Conservation (phyloP, 2,329 filamentous ascomycete genomes). For the Zelopaecilomyces penicillatus region DNA sequence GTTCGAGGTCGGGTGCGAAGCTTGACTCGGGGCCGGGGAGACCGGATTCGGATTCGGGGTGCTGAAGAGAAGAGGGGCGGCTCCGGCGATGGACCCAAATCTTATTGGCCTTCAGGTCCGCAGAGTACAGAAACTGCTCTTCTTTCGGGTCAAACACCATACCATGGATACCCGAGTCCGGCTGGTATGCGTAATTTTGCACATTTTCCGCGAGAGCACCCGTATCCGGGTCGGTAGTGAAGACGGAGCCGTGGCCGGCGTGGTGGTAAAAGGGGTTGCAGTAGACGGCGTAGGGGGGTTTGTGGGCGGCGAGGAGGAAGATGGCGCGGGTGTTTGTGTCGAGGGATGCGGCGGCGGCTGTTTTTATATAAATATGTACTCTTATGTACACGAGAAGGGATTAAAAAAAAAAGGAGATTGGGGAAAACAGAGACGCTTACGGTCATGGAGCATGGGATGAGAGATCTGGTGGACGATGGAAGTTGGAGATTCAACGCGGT, state of each 20-base stretch:
- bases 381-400: too few relatives aligned
- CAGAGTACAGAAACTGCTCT: constrained; percentile 70
- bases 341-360: constrained; percentile 58
- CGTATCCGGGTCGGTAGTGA: constrained; percentile 43
- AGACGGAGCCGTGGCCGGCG: constrained; percentile 74
- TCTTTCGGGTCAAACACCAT: constrained; percentile 66
- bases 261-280: constrained; percentile 86
- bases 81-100: constrained; percentile 78
- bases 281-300: constrained; percentile 75
- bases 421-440: constrained; percentile 37
- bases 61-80: constrained; percentile 6
- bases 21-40: too few relatives aligned
- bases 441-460: constrained; percentile 66
- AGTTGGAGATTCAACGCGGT: constrained; percentile 64
- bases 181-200: constrained; percentile 66
- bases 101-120: constrained; percentile 69
- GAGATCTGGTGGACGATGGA: constrained; percentile 69
- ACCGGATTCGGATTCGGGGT: constrained; percentile 11
- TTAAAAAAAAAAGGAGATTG: background rate
- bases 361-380: background rate
- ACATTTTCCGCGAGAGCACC: constrained; percentile 56
- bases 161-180: constrained; percentile 66
- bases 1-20: constrained; percentile 46
- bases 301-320: constrained; percentile 72
- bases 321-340: constrained; percentile 81